phyloP scores from a whole-genome alignment of 2,329 filamentous ascomycete genomes.

The Tympanopsis confertula region DNA sequence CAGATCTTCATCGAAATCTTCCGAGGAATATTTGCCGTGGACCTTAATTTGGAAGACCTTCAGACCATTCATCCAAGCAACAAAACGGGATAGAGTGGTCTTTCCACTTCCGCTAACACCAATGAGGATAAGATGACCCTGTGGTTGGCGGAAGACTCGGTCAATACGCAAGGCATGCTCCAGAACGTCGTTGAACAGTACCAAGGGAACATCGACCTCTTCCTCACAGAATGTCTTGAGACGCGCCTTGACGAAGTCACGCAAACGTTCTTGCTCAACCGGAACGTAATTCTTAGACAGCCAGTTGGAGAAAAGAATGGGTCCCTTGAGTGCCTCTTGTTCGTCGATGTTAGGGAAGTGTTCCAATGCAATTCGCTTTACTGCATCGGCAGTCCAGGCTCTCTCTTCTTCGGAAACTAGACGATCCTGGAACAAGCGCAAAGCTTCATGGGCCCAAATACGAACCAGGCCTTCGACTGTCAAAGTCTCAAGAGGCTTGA shows the following conservation, averaged over 20 bases:
- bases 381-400: conserved; percentile 84
- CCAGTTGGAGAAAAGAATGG: conserved; percentile 98
- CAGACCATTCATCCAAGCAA: conserved; percentile 99
- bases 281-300: conserved; percentile 96
- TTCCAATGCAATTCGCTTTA: conserved; percentile 75
- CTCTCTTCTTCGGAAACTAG: conserved; percentile 89
- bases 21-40: conserved; percentile 92
- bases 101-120: conserved; percentile 98
- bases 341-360: conserved; percentile 95
- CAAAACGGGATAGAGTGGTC: conserved; percentile 92
- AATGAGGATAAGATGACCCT: conserved; percentile 95
- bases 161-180: conserved; percentile 98
- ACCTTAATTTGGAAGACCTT: conserved; percentile 99
- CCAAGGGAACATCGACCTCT: conserved; percentile 94
- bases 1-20: conserved; percentile 97
- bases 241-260: conserved; percentile 94
- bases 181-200: conserved; percentile 97
- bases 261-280: conserved; percentile 84
- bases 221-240: conserved; percentile 98
- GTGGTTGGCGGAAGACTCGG: conserved; percentile 93
- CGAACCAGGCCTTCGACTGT: conserved; percentile 83
- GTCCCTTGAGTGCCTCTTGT: conserved; percentile 74
- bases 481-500: conserved; percentile 78
- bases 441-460: conserved; percentile 95
- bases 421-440: conserved; percentile 93